phyloP scores from a whole-genome alignment of 1,284 basidiomycete species.

The Cerrena zonata region DNA sequence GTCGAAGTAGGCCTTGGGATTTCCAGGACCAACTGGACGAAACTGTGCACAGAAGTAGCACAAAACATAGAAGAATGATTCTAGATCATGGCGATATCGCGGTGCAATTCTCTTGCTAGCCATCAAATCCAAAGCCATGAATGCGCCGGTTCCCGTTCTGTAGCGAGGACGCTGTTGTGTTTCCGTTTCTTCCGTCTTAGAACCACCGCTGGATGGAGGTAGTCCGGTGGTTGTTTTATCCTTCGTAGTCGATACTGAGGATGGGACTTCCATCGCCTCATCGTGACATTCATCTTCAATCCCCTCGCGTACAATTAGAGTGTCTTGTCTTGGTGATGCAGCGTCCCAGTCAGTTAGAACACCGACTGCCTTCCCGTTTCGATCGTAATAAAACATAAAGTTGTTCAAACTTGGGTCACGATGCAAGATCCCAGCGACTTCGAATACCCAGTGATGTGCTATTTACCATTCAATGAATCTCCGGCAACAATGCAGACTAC shows the following conservation, averaged over 20 bases:
- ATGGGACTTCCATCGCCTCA: no score
- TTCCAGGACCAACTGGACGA: no score
- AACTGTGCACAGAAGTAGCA: neutral
- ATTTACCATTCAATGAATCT: neutral
- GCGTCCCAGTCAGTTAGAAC: constrained; percentile 12
- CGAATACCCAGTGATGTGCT: constrained; percentile 1
- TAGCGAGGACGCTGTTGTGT: neutral
- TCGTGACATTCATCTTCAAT: neutral
- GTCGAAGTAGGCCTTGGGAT: neutral
- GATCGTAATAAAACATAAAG: constrained; percentile 19
- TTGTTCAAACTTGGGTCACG: constrained; percentile 26
- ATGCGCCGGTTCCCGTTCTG: constrained; percentile 25
- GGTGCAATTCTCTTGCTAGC: neutral
- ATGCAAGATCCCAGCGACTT: constrained; percentile 14
- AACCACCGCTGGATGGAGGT: neutral
- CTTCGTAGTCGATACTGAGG: neutral
- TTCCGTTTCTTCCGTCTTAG: neutral
- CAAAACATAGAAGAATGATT: constrained; percentile 4
- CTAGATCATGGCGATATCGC: constrained; percentile 3
- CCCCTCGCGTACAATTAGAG: neutral
- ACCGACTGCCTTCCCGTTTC: constrained; percentile 1
- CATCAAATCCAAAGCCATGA: constrained; percentile 23
- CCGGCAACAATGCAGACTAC: neutral
- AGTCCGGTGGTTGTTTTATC: neutral
- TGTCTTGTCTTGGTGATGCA: neutral